phyloP scores from a whole-genome alignment of 2,329 filamentous ascomycete genomes.

The Hypoxylon sp. region DNA sequence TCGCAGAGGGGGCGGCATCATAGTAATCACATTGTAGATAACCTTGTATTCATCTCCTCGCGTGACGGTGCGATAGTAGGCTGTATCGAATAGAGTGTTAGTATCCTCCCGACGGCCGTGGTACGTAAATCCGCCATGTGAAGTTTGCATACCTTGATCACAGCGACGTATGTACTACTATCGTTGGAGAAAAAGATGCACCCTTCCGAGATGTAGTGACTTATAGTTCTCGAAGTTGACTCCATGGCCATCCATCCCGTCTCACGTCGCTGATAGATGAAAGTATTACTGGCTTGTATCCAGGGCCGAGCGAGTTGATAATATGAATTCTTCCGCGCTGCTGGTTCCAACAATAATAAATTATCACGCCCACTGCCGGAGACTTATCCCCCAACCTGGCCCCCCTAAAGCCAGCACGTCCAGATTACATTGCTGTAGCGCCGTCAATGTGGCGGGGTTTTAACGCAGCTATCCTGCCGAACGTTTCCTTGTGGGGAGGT shows the following conservation, averaged over 20 bases:
- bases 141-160: background rate
- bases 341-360: background rate
- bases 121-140: background rate
- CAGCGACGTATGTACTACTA: background rate
- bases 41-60: background rate
- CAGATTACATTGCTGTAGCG: constrained; percentile 26
- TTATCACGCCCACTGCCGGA: constrained; percentile 1
- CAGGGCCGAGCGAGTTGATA: no score
- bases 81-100: constrained; percentile 10
- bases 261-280: background rate
- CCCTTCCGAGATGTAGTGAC: background rate
- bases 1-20: no score
- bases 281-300: no score
- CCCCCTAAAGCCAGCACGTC: constrained; percentile 12
- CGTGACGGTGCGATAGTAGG: background rate
- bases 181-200: constrained; percentile 1
- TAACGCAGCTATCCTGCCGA: constrained; percentile 9
- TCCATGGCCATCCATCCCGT: constrained; percentile 1
- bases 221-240: background rate
- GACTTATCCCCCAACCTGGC: constrained; percentile 4
- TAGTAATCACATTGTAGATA: no score
- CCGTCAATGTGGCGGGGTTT: constrained; percentile 17
- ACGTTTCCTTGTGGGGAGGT: constrained; percentile 29
- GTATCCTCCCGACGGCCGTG: constrained; percentile 7
- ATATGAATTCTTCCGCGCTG: background rate